Conservation (phyloP, 371 early-diverging fungal species). For the Vairimorpha necatrix region DNA sequence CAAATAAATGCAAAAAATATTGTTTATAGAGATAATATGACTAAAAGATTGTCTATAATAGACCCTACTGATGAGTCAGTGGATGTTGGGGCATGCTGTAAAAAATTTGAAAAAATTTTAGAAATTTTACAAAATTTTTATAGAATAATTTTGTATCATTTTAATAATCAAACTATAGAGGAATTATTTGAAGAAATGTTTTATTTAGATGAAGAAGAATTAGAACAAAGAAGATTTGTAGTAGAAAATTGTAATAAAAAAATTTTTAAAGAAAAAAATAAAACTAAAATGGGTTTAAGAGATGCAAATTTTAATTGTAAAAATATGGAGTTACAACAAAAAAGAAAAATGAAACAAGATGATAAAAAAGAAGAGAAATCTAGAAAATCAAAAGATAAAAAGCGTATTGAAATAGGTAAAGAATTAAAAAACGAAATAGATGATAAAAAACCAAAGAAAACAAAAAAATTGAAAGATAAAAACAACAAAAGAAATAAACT, state of each 20-base stretch:
- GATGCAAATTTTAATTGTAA: neutral
- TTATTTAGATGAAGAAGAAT: neutral
- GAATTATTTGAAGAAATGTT: neutral
- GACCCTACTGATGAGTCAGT: conserved; percentile 48
- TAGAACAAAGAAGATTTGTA: neutral
- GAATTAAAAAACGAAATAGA: no score
- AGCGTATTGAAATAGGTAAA: no score
- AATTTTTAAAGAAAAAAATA: neutral
- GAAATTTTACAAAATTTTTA: conserved; percentile 47
- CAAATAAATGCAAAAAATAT: conserved; percentile 14
- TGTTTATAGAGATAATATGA: conserved; percentile 24
- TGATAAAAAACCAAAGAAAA: no score
- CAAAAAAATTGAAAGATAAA: no score
- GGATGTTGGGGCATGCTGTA: conserved; percentile 48
- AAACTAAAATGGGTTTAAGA: neutral
- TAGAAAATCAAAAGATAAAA: neutral
- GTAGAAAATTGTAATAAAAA: neutral
- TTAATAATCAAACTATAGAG: neutral
- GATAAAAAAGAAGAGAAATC: neutral
- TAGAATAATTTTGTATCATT: conserved; percentile 34
- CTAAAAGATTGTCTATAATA: conserved; percentile 38
- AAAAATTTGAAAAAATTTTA: conserved; percentile 19
- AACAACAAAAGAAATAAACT: no score
- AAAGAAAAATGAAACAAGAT: neutral
- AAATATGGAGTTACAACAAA: neutral